phyloP scores from a whole-genome alignment of 2,329 filamentous ascomycete genomes.

The Alternaria angustiovoidea region DNA sequence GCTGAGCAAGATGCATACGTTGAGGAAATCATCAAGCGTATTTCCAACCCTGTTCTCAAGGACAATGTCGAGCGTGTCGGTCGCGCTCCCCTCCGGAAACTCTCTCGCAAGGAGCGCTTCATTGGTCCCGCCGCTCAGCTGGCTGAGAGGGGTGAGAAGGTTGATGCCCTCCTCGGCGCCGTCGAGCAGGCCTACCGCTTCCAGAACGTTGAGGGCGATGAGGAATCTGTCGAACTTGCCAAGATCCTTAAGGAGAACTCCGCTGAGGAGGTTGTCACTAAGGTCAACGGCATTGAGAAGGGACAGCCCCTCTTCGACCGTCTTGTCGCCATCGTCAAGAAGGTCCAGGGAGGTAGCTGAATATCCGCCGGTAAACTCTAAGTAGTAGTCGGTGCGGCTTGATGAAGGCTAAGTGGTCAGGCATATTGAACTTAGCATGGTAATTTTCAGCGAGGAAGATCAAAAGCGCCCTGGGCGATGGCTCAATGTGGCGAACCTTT shows the following conservation, averaged over 20 bases:
- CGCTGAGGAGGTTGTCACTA: constrained; percentile 76
- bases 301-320: constrained; percentile 79
- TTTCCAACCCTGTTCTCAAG: constrained; percentile 91
- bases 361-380: constrained; percentile 26
- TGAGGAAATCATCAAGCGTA: constrained; percentile 88
- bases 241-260: constrained; percentile 80
- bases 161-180: constrained; percentile 77
- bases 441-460: constrained; percentile 10
- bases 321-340: constrained; percentile 80
- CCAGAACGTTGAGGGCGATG: constrained; percentile 91
- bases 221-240: constrained; percentile 86
- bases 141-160: constrained; percentile 78
- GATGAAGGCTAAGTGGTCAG: background rate
- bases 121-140: constrained; percentile 90
- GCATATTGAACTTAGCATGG: constrained; percentile 10
- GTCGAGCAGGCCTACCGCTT: constrained; percentile 94
- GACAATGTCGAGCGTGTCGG: constrained; percentile 95
- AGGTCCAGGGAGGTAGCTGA: constrained; percentile 68
- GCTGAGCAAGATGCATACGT: constrained; percentile 86
- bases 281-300: constrained; percentile 82
- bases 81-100: constrained; percentile 91
- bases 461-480: constrained; percentile 17
- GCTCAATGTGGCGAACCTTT: constrained; percentile 9
- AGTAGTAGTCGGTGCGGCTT: constrained; percentile 3
- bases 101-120: constrained; percentile 94